Evolutionary conservation across 1,284 basidiomycete genomes (phyloP).

Genomic region (Malassezia dermatis): DNA sequence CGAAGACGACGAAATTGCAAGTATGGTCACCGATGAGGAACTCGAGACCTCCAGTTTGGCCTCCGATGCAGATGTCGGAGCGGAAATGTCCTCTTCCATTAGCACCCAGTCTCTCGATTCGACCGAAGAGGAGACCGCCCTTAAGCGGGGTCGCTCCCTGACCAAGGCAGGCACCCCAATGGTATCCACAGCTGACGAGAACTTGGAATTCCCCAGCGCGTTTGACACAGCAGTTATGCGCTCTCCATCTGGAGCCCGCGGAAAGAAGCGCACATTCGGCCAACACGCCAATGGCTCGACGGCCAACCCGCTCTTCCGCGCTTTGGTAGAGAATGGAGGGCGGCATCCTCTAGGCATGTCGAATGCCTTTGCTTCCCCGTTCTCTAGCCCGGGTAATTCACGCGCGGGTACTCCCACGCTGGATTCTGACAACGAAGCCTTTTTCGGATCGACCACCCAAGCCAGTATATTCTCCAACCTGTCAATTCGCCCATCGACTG

Average conservation of each 20-base stretch:
- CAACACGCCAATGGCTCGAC: slow-evolving; percentile 26
- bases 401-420: slow-evolving; percentile 38
- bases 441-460: slow-evolving; percentile 31
- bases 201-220: slow-evolving; percentile 34
- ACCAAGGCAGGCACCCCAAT: slow-evolving; percentile 15
- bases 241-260: slow-evolving; percentile 28
- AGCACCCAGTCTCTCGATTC: background rate
- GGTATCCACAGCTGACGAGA: slow-evolving; percentile 19
- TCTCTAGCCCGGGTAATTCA: slow-evolving; percentile 42
- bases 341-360: slow-evolving; percentile 25
- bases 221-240: slow-evolving; percentile 41
- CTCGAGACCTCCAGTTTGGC: slow-evolving; percentile 24
- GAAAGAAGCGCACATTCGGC: slow-evolving; percentile 45
- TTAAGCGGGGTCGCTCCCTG: slow-evolving; percentile 8
- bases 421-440: slow-evolving; percentile 35
- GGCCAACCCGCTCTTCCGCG: slow-evolving; percentile 39
- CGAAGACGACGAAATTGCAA: slow-evolving; percentile 42
- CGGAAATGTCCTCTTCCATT: background rate
- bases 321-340: slow-evolving; percentile 43
- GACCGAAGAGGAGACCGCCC: slow-evolving; percentile 3
- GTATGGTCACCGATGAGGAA: slow-evolving; percentile 36
- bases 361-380: slow-evolving; percentile 42
- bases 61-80: background rate
- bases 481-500: slow-evolving; percentile 30
- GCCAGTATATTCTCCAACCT: slow-evolving; percentile 40